These are phyloP conservation scores for Madurella fahalii DNA, from an alignment of 2,329 filamentous ascomycete species.

Conservation along the genomic window DNA sequence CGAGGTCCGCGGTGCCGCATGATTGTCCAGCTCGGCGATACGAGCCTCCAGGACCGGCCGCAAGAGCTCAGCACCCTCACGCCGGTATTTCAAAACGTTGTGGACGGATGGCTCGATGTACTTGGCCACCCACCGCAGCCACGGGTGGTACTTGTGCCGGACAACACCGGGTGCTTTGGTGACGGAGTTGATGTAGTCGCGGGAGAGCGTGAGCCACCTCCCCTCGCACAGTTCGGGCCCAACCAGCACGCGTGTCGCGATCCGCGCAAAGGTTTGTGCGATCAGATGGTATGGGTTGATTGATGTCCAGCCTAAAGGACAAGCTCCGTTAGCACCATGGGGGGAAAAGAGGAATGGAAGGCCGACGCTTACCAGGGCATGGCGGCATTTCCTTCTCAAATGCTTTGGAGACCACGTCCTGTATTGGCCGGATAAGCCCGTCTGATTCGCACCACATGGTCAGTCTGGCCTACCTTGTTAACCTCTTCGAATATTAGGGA, in stretches of 20 bases:
- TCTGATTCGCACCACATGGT: background rate
- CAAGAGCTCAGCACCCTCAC: background rate
- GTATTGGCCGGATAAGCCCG: background rate
- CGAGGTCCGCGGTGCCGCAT: too few species aligned
- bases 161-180: background rate
- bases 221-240: background rate
- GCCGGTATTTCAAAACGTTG: background rate
- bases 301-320: background rate
- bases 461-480: background rate
- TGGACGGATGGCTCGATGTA: background rate
- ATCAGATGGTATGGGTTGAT: background rate
- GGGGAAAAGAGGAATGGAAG: background rate
- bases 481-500: background rate
- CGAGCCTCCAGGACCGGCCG: background rate
- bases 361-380: background rate
- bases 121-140: background rate
- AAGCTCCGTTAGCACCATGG: background rate
- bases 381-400: background rate
- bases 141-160: background rate
- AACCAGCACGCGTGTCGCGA: background rate
- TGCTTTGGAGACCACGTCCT: background rate
- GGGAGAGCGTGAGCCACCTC: background rate
- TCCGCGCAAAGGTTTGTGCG: background rate
- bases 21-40: background rate
- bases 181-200: background rate